phyloP scores from a whole-genome alignment of 352 stramenopile species.

The Phytophthora ohioensis region DNA sequence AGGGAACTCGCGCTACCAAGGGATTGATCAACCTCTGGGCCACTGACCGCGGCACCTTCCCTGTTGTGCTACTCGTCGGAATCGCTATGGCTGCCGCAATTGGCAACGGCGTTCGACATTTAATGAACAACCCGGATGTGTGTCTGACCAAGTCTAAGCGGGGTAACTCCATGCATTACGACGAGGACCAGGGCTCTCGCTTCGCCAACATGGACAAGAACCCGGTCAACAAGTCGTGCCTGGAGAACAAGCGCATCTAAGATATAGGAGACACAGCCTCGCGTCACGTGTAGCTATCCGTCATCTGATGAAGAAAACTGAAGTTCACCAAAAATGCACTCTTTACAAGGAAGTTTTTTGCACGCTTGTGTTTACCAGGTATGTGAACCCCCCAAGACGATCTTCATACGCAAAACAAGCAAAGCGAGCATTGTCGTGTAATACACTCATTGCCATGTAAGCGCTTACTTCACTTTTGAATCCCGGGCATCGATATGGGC shows the following conservation, averaged over 20 bases:
- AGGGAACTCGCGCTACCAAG: not conserved
- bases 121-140: not conserved
- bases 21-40: conserved; percentile 36
- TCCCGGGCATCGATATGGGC: too few relatives aligned
- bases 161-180: conserved; percentile 42
- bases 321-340: too few relatives aligned
- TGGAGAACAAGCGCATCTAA: not conserved
- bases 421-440: too few relatives aligned
- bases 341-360: too few relatives aligned
- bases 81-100: conserved; percentile 32
- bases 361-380: too few relatives aligned
- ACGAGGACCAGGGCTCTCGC: not conserved
- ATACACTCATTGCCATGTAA: too few relatives aligned
- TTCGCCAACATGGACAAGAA: not conserved
- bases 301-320: too few relatives aligned
- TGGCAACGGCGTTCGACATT: not conserved
- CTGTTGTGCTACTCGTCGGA: conserved; percentile 33
- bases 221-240: not conserved
- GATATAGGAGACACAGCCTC: not conserved
- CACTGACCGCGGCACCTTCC: conserved; percentile 58
- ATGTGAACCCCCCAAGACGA: too few relatives aligned
- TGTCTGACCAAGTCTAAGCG: conserved; percentile 28
- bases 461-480: too few relatives aligned
- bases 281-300: too few relatives aligned
- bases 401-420: too few relatives aligned